These are phyloP conservation scores for Tricholoma furcatifolium DNA, from an alignment of 768 basidiomycete genomes.

Conservation along the genomic window DNA sequence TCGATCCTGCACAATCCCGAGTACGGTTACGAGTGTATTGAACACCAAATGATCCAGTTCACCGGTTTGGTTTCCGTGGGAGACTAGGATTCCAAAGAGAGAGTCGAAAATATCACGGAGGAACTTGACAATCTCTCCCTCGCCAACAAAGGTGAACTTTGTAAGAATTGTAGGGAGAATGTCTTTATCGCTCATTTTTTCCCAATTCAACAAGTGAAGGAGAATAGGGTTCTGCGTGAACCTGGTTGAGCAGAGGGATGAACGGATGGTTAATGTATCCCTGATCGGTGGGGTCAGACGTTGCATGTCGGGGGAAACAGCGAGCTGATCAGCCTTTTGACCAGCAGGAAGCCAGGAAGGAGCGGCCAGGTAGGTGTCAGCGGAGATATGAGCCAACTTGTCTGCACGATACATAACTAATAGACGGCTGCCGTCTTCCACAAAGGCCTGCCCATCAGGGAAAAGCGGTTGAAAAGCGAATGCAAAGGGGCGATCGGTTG, in stretches of 20 bases:
- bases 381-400: conserved; percentile 55
- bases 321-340: conserved; percentile 59
- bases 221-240: conserved; percentile 90
- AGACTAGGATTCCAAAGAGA: conserved; percentile 85
- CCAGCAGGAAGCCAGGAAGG: conserved; percentile 59
- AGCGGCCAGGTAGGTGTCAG: conserved; percentile 71
- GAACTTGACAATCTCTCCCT: conserved; percentile 94
- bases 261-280: conserved; percentile 80
- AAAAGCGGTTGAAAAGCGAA: conserved; percentile 92
- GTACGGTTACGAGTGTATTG: conserved; percentile 85
- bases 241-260: conserved; percentile 88
- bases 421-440: conserved; percentile 88
- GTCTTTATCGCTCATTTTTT: conserved; percentile 61
- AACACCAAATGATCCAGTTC: conserved; percentile 88
- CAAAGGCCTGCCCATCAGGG: conserved; percentile 69
- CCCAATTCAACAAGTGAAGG: conserved; percentile 80
- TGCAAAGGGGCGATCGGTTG: conserved; percentile 77
- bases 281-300: conserved; percentile 66
- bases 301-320: conserved; percentile 58
- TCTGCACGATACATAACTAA: conserved; percentile 85
- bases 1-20: conserved; percentile 90
- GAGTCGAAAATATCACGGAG: conserved; percentile 89
- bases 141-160: conserved; percentile 89
- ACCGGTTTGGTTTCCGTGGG: conserved; percentile 66
- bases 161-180: conserved; percentile 69